These are phyloP conservation scores for Termitomyces sp. DNA, from an alignment of 768 basidiomycete species.

Conservation along the genomic window DNA sequence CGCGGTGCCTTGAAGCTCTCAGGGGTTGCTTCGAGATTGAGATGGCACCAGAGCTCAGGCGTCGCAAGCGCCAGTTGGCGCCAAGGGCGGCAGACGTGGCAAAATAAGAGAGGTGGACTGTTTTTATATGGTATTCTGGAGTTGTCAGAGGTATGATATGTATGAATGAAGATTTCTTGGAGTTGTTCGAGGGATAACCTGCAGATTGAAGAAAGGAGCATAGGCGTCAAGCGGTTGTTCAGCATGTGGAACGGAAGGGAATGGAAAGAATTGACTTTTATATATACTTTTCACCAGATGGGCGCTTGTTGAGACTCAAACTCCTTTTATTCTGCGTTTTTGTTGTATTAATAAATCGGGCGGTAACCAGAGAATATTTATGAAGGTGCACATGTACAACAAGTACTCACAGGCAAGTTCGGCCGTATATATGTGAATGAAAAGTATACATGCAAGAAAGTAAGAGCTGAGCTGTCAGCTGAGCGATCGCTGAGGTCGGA, in stretches of 20 bases:
- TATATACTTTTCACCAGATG: not conserved
- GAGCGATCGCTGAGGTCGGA: not conserved
- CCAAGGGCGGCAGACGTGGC: not conserved
- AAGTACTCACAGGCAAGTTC: not conserved
- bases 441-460: not conserved
- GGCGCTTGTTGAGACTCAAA: not conserved
- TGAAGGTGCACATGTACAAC: not conserved
- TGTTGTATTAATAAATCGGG: not conserved
- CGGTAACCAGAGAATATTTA: not conserved
- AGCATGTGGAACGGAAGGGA: not conserved
- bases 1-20: not conserved
- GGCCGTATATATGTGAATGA: not conserved
- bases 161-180: not conserved
- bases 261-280: not conserved
- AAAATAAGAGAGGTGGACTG: not conserved
- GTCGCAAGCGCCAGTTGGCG: not conserved
- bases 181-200: not conserved
- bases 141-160: not conserved
- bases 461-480: not conserved
- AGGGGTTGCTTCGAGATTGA: not conserved
- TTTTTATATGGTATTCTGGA: not conserved
- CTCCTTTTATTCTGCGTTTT: not conserved
- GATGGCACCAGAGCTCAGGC: not conserved
- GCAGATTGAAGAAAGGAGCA: not conserved
- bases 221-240: not conserved